Percentiles rank a stretch among this genome's conserved stretches.
These are phyloP conservation scores for Vaccinium vitisidaea DNA, from an alignment of 148 eudicot genomes.

Conservation along the genomic window DNA sequence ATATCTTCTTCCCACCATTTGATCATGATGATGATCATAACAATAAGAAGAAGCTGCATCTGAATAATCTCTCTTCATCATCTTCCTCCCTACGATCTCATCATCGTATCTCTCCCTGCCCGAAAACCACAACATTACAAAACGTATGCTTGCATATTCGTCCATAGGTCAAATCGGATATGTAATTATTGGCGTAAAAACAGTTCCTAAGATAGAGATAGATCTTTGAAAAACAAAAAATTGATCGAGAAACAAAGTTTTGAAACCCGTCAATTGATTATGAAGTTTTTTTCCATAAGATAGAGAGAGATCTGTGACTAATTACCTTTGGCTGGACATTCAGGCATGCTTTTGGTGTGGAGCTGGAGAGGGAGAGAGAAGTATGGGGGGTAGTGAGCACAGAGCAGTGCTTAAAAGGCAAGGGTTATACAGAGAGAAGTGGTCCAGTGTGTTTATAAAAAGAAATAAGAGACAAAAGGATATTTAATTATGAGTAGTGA, in stretches of 20 bases:
- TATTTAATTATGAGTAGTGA: too few species aligned
- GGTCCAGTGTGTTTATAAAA: not conserved
- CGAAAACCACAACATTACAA: not conserved
- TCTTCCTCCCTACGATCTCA: conserved; percentile 52
- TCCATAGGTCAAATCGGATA: too few species aligned
- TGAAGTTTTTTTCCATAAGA: too few species aligned
- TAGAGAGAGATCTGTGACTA: not conserved
- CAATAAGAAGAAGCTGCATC: not conserved
- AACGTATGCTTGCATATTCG: too few species aligned
- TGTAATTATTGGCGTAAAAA: too few species aligned
- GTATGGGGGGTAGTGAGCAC: not conserved
- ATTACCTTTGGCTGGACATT: conserved; percentile 84
- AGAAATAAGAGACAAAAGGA: not conserved
- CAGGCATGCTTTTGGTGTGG: conserved; percentile 57
- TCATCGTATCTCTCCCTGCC: conserved; percentile 67
- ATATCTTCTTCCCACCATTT: conserved; percentile 39
- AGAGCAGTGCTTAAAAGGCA: conserved; percentile 40
- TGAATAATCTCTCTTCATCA: conserved; percentile 45
- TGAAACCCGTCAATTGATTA: too few species aligned
- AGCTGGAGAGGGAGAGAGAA: conserved; percentile 28
- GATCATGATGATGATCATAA: not conserved
- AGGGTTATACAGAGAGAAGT: conserved; percentile 15
- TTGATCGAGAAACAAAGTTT: too few species aligned
- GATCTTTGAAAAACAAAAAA: too few species aligned
- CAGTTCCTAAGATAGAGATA: too few species aligned